Conservation (phyloP, 352 stramenopile genomes). For the Globisporangium cylindrosporum region DNA sequence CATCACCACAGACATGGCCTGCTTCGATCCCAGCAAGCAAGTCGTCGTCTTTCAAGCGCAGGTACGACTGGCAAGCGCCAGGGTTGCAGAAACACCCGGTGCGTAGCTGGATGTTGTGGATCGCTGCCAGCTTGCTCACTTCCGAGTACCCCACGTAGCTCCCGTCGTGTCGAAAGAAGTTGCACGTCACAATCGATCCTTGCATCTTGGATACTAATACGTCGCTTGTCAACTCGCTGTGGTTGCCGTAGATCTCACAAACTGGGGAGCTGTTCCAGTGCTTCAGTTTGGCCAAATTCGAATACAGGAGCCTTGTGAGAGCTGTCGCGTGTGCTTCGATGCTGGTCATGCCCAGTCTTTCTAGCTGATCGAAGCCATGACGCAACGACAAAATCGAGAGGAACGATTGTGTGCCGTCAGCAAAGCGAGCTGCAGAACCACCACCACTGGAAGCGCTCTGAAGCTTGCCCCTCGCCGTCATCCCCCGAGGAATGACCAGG, state of each 20-base stretch:
- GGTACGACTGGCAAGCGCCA: slow-evolving; percentile 68
- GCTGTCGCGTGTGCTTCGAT: slow-evolving; percentile 48
- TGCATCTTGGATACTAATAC: slow-evolving; percentile 1
- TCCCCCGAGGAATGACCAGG: slow-evolving; percentile 31
- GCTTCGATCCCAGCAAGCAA: slow-evolving; percentile 50
- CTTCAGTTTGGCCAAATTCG: slow-evolving; percentile 28
- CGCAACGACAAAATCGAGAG: slow-evolving; percentile 57
- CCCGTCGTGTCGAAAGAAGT: slow-evolving; percentile 52
- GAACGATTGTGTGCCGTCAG: slow-evolving; percentile 69
- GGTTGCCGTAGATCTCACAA: slow-evolving; percentile 58
- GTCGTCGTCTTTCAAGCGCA: slow-evolving; percentile 48
- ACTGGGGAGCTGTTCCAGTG: slow-evolving; percentile 53
- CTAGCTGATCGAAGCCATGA: slow-evolving; percentile 46
- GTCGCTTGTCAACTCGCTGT: background rate
- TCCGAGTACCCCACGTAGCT: slow-evolving; percentile 71
- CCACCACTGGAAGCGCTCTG: background rate
- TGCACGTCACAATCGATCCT: slow-evolving; percentile 59
- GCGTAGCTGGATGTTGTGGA: slow-evolving; percentile 69
- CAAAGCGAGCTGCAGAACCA: slow-evolving; percentile 28
- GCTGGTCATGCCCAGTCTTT: slow-evolving; percentile 39
- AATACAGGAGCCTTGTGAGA: slow-evolving; percentile 41
- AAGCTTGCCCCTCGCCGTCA: slow-evolving; percentile 13
- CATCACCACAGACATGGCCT: slow-evolving; percentile 68
- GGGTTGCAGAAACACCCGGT: slow-evolving; percentile 81
- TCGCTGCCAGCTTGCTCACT: slow-evolving; percentile 60